Base-by-base conservation (phyloP, 2,329 filamentous ascomycete genomes). In the Laburnicola sp. region DNA sequence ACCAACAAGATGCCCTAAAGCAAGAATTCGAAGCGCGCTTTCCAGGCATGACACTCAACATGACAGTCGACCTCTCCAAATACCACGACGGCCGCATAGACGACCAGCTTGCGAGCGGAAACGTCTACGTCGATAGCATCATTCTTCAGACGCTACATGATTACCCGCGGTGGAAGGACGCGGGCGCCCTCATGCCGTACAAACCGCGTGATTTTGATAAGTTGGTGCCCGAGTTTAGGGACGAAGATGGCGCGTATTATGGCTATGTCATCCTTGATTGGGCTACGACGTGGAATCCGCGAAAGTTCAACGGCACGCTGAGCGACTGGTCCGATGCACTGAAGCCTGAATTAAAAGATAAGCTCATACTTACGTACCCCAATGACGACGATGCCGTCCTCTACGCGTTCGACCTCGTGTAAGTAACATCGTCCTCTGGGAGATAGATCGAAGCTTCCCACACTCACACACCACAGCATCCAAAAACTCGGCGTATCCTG, bases 311-410 rank as follows among this genome's bases (percentile, higher is more conserved):
- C 16, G 55, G 63, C 0, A 50, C 71, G 0, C 74, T 74, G 0
- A 69, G 64, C 3, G 71, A 75, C 8, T 83, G 72, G 45, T 56
- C 68, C 0, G 77, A 81, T 51, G 76, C 74, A 47, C 63, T 79
- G 2, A 70, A 74, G 6, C 79, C 80, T 0, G 75, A 78, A 50
- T 80, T 76, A 66, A 83, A 83, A 66, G 68, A 78, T 52, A 82
- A 80, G 63, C 67, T 83, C 3, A 77, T 78, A 2, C 61, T 83
- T 8, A 82, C 80, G 0, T 83, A 83, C 49, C 82, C 81, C 7
- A 82, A 83, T 51, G 82, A 83, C 35, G 81, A 84, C 36, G 81
- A 84, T 47, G 81, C 81, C 0, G 76, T 83, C 2, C 67, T 81
- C 0, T 82, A 72, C 36, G 75, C 76, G 2, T 81, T 79, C 36